Base-by-base conservation (phyloP, 352 stramenopile species). In the Achlya hypogyna region DNA sequence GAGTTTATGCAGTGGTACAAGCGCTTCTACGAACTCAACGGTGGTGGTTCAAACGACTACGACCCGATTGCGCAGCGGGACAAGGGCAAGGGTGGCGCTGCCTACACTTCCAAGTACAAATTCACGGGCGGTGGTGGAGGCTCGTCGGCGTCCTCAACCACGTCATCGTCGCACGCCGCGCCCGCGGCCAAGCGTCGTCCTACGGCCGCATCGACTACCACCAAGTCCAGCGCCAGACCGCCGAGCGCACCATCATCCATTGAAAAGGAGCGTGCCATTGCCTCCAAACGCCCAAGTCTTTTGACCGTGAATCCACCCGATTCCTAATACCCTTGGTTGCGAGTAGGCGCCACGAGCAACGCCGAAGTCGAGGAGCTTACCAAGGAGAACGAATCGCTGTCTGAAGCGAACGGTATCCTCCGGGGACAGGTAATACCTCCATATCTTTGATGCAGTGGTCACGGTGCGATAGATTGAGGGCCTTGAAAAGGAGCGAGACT, bases 1-100 rank as follows among this genome's bases (percentile, higher is more conserved):
- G 98, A 99, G 77, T 99, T 99, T 74, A 99, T 99, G 89, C 97
- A 99, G 80, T 99, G 96, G 90, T 93, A 96, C 69, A 97, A 97
- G 65, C 79, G 80, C 28, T 97, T 98, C 59, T 97, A 95, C 74
- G 89, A 98, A 51, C 75, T 90, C 63, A 96, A 93, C 63, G 82
- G 77, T n/a, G 82, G 77, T 2, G 74, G 76, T 4, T 70, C 78
- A 32, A 68, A 71, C 28, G 90, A 97, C 10, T 99, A 99, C 76
- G 96, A 99, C 80, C 77, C 96, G 1, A 62, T 96, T 0, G 84
- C 82, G 4, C 85, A 97, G 31, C 88, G 97, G 5, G 83, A 93
- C 6, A 97, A 92, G 63, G 96, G 96, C 45, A 99, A 98, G 71
- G 96, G 96, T 28, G 96, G 93, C 0, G 74, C 78, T 2, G 75